A percentile compares a stretch with the other conserved stretches of the same genome.
Evolutionary conservation across 2,329 filamentous ascomycete species (phyloP).

Genomic region (Paraconiothyrium sp.): DNA sequence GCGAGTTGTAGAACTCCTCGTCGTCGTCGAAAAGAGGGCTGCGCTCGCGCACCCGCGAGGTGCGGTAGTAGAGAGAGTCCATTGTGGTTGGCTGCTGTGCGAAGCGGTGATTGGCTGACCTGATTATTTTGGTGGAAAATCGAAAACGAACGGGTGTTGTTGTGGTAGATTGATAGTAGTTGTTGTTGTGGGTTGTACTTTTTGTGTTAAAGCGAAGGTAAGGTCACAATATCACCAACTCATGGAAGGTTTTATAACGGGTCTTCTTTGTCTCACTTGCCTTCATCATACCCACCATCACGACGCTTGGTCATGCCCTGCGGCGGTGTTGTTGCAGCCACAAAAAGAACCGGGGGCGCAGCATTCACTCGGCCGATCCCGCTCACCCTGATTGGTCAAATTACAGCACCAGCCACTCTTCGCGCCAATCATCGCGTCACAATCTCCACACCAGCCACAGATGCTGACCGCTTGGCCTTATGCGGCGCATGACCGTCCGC

Average conservation of each 20-base stretch:
- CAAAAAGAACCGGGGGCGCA: constrained; percentile 12
- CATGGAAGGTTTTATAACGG: constrained; percentile 6
- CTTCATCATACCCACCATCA: constrained; percentile 11
- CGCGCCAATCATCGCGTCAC: not conserved
- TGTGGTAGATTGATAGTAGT: not conserved
- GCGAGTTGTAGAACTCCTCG: constrained; percentile 23
- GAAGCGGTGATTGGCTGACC: not conserved
- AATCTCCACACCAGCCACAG: not conserved
- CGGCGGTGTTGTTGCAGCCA: not conserved
- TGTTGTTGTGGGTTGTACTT: not conserved
- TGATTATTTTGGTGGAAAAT: not conserved
- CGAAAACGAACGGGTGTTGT: not conserved
- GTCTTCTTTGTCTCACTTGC: constrained; percentile 16
- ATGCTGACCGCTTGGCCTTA: constrained; percentile 17
- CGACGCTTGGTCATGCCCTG: constrained; percentile 9
- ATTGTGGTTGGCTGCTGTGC: constrained; percentile 27
- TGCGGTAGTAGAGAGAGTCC: constrained; percentile 35
- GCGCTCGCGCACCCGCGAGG: constrained; percentile 34
- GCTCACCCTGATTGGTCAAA: constrained; percentile 6
- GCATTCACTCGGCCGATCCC: constrained; percentile 14
- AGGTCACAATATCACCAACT: constrained; percentile 5
- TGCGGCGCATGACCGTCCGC: constrained; percentile 15
- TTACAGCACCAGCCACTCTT: not conserved
- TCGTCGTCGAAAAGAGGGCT: constrained; percentile 27
- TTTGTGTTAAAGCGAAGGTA: constrained; percentile 7